Percentiles rank a stretch among this genome's conserved stretches.
Conservation (phyloP, 73 alveolate genomes). For the Stentor roeselii region DNA sequence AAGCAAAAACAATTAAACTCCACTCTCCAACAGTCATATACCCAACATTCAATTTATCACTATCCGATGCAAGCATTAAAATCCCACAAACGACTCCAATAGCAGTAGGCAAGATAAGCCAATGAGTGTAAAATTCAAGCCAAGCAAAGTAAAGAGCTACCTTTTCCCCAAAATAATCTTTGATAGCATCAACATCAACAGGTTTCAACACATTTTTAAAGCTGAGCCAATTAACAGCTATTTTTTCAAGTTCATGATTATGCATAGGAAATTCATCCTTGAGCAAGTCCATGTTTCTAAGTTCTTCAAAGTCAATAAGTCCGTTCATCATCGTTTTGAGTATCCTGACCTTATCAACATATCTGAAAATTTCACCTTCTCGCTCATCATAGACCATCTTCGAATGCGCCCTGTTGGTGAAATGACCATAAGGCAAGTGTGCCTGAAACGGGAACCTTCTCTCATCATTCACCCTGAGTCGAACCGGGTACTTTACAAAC, state of each 20-base stretch:
- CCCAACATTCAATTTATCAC: background rate
- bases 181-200: constrained; percentile 25
- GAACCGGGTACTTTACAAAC: background rate
- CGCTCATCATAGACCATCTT: background rate
- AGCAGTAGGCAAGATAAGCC: background rate
- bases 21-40: background rate
- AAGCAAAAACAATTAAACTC: constrained; percentile 6
- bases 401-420: background rate
- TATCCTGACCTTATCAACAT: constrained; percentile 4
- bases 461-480: background rate
- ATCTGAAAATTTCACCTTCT: background rate
- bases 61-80: background rate
- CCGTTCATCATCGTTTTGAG: background rate
- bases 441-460: background rate
- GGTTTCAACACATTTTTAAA: constrained; percentile 24
- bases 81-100: constrained; percentile 4
- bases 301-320: constrained; percentile 3
- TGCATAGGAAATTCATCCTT: constrained; percentile 12
- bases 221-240: constrained; percentile 10
- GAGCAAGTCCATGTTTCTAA: background rate
- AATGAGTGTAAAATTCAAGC: constrained; percentile 25
- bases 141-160: constrained; percentile 66
- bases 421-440: background rate
- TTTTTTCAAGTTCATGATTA: background rate
- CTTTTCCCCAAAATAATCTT: constrained; percentile 66